Evolutionary conservation across 768 basidiomycete genomes (phyloP), one percentile per base, ranked within the genome.

Genomic region (Tulasnella sp.): DNA sequence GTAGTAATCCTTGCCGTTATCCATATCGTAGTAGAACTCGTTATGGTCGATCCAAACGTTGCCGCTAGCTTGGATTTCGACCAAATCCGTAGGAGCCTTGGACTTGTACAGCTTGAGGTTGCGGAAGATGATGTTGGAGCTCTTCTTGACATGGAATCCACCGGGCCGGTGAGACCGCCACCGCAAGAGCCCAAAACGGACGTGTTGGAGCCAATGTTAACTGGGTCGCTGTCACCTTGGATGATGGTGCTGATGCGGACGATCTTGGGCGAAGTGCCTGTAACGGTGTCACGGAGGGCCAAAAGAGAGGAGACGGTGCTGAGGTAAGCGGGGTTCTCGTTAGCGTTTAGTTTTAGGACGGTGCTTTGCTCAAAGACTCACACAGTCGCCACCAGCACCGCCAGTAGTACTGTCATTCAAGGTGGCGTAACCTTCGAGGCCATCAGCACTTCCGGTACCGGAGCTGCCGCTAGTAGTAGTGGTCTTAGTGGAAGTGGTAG

Each of bases 1-100:
- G 80, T 86, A 86, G 81, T 85, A 85, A 71, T 68, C 82, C 86
- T 86, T 76, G 75, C 68, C 68, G 75, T 68, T 36, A 36, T 37
- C 39, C 75, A 37, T 36, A 71, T 76, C 75, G 25, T 14, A 39
- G 67, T 31, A 76, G 45, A 76, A 42, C 31, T 71, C 68, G 75
- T 42, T 42, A 22, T 76, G 64, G 40, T 49, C 42, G 37, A 72
- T 37, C 71, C 71, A 72, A 40, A 72, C 45, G 45, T 72, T 72
- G 39, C 38, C 45, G 25, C 34, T 34, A 1, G 40, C 71, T 17
- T 72, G 71, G 17, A 72, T 34, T 31, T 34, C 71, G 38, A 72
- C 45, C 39, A 72, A 31, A 45, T 72, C 71, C 31, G 40, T 40
- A 34, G 71, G 71, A 17, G 71, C 71, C 8, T 11, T 14, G 42